Conservation (phyloP, 192 early-diverging fungal genomes). For the Geranomyces variabilis region DNA sequence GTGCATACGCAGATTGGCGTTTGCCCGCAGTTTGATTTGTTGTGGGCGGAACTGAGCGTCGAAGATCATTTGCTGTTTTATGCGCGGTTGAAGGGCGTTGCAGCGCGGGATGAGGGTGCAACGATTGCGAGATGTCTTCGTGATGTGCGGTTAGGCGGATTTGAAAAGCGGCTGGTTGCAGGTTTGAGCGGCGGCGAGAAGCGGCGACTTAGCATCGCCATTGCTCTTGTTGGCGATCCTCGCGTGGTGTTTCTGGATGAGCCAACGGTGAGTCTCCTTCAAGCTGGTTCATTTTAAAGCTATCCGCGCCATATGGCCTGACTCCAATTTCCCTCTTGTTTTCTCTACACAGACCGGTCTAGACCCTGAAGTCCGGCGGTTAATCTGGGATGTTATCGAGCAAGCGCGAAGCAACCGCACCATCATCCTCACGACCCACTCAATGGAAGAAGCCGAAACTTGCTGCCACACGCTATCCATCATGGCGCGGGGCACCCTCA, state of each 20-base stretch:
- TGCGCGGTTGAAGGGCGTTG: conserved; percentile 73
- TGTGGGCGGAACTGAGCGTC: conserved; percentile 77
- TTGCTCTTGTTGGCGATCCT: conserved; percentile 58
- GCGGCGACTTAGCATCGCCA: conserved; percentile 57
- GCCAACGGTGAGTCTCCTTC: conserved; percentile 50
- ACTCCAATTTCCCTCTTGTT: background rate
- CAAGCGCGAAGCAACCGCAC: conserved; percentile 62
- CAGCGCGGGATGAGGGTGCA: conserved; percentile 47
- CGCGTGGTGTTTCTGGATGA: conserved; percentile 80
- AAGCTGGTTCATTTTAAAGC: background rate
- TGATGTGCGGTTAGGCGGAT: conserved; percentile 58
- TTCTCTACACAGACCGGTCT: conserved; percentile 57
- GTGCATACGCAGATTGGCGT: conserved; percentile 72
- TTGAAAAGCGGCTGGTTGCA: conserved; percentile 59
- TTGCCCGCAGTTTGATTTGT: conserved; percentile 76
- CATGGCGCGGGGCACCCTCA: conserved; percentile 74
- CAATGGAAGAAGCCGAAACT: conserved; percentile 83
- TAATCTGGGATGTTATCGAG: conserved; percentile 77
- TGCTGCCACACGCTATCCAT: conserved; percentile 77
- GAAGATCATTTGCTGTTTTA: conserved; percentile 75
- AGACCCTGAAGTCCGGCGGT: conserved; percentile 70
- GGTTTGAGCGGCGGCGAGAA: conserved; percentile 78
- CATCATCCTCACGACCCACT: conserved; percentile 72
- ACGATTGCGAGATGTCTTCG: conserved; percentile 52
- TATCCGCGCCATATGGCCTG: background rate